Base-by-base conservation (phyloP, 2,329 filamentous ascomycete genomes). In the Pseudogymnoascus sp. region DNA sequence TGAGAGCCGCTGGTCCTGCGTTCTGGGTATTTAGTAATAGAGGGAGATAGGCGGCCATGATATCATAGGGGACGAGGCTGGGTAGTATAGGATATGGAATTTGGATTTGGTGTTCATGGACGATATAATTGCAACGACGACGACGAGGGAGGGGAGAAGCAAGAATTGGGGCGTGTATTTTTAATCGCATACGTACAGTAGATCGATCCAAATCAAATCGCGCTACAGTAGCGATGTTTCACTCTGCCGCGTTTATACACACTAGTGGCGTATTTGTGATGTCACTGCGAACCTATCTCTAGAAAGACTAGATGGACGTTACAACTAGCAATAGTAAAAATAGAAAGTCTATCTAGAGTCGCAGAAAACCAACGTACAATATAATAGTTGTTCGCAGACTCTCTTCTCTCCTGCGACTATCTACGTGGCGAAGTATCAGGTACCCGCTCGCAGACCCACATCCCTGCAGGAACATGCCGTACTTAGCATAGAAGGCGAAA, bases 21-120 rank as follows among this genome's bases (percentile, higher is more conserved):
- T 40, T 35, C 21, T 37, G 13, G 24, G 58, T 40, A 40, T 61
- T 10, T 62, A 66, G 31, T 62, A 65, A 31, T 67, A 64, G n/a
- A 65, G 64, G 21, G n/a, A 65, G 64, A 21, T 59, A 40, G 4
- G 61, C 60, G 9, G 63, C 63, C 11, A 41, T 26, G 26, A 37
- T 62, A 33, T 62, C 64, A 36, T 35, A 60, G 21, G 17, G 58
- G 15, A 40, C 58, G 17, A 47, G 7, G 17, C 17, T 24, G 9
- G 10, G 4, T 4, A 31, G 29, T 47, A 47, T 7, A 47, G 24
- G 11, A 47, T 47, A 11, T 47, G 41, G 24, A 13, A 47, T 47
- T 47, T 15, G 13, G 41, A n/a, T 47, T 47, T 47, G 41, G 41
- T 47, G 13, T 47, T n/a, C 7, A 15, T 29, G 8, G 41, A 10